Evolutionary conservation across 1,139 yeast species (phyloP).

Genomic region (Blastobotrys ciferrii): DNA sequence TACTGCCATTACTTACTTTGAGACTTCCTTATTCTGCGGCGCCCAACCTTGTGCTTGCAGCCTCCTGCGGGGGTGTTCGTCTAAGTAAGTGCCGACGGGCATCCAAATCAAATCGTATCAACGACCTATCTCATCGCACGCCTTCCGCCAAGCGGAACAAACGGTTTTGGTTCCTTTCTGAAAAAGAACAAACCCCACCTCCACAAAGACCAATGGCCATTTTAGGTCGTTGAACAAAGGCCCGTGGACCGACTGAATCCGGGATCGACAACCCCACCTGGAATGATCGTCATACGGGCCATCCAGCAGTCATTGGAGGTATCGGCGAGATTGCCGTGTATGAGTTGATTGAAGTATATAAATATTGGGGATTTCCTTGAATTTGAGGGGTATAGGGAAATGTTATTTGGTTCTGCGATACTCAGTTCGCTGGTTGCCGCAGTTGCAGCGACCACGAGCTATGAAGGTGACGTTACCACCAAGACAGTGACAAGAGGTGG

Average conservation of each 20-base stretch:
- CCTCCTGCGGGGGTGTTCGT: no score
- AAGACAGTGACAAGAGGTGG: conserved; percentile 4
- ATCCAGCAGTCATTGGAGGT: not conserved
- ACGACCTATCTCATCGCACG: no score
- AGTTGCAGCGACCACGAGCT: not conserved
- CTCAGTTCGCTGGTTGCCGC: not conserved
- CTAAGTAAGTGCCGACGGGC: no score
- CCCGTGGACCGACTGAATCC: not conserved
- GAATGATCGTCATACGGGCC: not conserved
- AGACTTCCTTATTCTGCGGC: no score
- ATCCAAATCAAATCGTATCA: no score
- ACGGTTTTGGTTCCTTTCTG: no score
- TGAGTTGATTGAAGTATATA: not conserved
- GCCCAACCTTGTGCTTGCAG: no score
- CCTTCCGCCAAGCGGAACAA: no score
- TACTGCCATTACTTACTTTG: no score
- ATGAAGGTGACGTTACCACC: not conserved
- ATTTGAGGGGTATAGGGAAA: not conserved
- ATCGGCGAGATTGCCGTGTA: not conserved
- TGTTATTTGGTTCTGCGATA: not conserved
- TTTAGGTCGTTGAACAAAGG: not conserved
- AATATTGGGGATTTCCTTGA: not conserved
- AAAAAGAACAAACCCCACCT: not conserved
- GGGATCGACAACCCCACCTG: not conserved
- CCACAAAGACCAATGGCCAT: no score